Evolutionary conservation across 805 yeast species (phyloP).

Genomic region (Saccharomycopsis synnaedendra): DNA sequence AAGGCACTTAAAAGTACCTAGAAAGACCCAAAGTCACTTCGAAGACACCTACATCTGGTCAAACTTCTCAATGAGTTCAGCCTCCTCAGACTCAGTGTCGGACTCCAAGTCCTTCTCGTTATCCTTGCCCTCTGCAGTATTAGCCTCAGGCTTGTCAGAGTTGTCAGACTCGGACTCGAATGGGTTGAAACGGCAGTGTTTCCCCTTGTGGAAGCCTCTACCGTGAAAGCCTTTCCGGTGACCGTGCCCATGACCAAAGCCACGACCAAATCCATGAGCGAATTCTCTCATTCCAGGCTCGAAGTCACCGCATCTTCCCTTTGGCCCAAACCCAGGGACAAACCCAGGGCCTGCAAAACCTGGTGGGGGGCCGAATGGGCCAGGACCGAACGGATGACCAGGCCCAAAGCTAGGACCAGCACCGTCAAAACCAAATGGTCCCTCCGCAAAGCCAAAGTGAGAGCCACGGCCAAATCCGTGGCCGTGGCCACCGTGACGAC

Average conservation of each 20-base stretch:
- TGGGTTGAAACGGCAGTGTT: background rate
- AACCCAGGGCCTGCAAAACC: background rate
- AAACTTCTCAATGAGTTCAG: background rate
- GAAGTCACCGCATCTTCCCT: too few relatives aligned
- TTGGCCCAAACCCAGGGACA: too few relatives aligned
- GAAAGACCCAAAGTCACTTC: background rate
- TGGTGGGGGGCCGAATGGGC: background rate
- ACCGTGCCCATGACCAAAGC: too few relatives aligned
- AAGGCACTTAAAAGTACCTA: background rate
- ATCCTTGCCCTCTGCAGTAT: background rate
- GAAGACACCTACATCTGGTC: background rate
- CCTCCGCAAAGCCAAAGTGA: background rate
- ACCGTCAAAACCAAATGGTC: background rate
- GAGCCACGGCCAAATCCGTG: background rate
- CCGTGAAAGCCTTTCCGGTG: too few relatives aligned
- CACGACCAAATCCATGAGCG: too few relatives aligned
- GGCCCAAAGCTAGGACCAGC: background rate
- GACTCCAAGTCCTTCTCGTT: too few relatives aligned
- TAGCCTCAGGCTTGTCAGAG: background rate
- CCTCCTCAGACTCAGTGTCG: background rate
- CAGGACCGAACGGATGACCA: background rate
- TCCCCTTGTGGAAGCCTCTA: background rate
- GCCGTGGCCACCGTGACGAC: background rate
- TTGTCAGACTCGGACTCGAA: background rate
- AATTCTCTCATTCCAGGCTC: too few relatives aligned